phyloP scores from a whole-genome alignment of 2,329 filamentous ascomycete species.

The Xylaria arbuscula region DNA sequence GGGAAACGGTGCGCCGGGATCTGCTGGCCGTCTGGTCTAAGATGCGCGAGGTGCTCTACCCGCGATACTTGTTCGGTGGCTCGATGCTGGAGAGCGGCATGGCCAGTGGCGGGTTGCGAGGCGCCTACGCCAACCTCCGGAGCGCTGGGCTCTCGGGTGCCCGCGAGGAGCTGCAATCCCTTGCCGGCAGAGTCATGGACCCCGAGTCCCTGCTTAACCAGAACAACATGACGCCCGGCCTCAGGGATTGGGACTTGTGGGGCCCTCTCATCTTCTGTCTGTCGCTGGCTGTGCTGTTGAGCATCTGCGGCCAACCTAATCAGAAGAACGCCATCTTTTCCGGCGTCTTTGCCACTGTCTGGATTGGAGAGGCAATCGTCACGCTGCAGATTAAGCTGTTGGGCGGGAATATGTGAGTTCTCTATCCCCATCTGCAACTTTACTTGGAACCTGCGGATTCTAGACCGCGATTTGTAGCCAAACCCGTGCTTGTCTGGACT shows the following conservation, averaged over 20 bases:
- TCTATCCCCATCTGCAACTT: slow-evolving; percentile 9
- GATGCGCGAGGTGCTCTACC: slow-evolving; percentile 96
- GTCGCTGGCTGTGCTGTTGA: slow-evolving; percentile 86
- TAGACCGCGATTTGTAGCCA: slow-evolving; percentile 11
- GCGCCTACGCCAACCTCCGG: slow-evolving; percentile 71
- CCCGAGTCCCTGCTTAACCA: slow-evolving; percentile 68
- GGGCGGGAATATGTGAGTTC: slow-evolving; percentile 92
- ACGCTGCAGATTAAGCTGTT: slow-evolving; percentile 98
- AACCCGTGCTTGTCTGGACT: slow-evolving; percentile 33
- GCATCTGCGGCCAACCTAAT: slow-evolving; percentile 79
- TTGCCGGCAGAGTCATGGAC: slow-evolving; percentile 72
- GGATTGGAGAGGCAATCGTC: slow-evolving; percentile 95
- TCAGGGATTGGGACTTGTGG: slow-evolving; percentile 98
- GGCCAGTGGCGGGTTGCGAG: slow-evolving; percentile 60
- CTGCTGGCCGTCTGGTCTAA: slow-evolving; percentile 96
- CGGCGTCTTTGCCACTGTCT: slow-evolving; percentile 95
- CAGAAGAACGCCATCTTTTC: slow-evolving; percentile 94
- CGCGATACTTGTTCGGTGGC: slow-evolving; percentile 86
- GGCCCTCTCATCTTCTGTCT: slow-evolving; percentile 95
- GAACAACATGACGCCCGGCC: slow-evolving; percentile 84
- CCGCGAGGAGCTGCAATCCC: slow-evolving; percentile 69
- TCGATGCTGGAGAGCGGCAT: slow-evolving; percentile 68
- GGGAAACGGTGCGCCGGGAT: slow-evolving; percentile 95
- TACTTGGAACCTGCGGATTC: not conserved
- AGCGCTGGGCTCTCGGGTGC: slow-evolving; percentile 69